phyloP scores from a whole-genome alignment of 805 yeast species.

The Teunomyces atbi region DNA sequence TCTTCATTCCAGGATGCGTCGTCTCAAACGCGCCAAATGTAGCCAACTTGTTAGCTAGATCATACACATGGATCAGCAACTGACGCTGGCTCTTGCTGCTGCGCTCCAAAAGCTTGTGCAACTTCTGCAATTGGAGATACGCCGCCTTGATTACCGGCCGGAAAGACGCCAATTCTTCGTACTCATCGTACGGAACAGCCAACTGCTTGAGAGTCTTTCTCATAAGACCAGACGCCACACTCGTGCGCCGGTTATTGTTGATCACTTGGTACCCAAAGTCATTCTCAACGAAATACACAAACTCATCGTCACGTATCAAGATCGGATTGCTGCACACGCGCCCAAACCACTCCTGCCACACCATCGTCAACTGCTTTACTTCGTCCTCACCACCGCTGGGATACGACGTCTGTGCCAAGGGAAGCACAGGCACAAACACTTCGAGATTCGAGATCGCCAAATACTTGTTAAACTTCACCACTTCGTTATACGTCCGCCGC shows the following conservation, averaged over 20 bases:
- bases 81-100: constrained; percentile 59
- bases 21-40: constrained; percentile 43
- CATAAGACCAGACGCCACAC: constrained; percentile 78
- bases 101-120: constrained; percentile 52
- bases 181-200: constrained; percentile 88
- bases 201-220: constrained; percentile 90
- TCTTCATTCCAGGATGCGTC: constrained; percentile 66
- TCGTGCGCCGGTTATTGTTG: constrained; percentile 53
- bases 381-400: constrained; percentile 88
- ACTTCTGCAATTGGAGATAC: constrained; percentile 56
- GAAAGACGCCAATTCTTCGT: constrained; percentile 74
- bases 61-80: constrained; percentile 43
- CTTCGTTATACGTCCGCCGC: constrained; percentile 78
- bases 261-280: constrained; percentile 66
- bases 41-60: constrained; percentile 42
- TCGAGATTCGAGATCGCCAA: constrained; percentile 81
- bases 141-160: constrained; percentile 82
- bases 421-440: constrained; percentile 89
- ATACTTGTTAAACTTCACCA: constrained; percentile 72
- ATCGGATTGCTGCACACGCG: constrained; percentile 72
- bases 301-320: constrained; percentile 82
- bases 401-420: constrained; percentile 69
- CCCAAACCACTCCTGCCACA: constrained; percentile 85
- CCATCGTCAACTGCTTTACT: constrained; percentile 48
- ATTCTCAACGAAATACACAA: constrained; percentile 77